phyloP scores from a whole-genome alignment of 2,329 filamentous ascomycete genomes.

The Trichoderma brevicompactum region DNA sequence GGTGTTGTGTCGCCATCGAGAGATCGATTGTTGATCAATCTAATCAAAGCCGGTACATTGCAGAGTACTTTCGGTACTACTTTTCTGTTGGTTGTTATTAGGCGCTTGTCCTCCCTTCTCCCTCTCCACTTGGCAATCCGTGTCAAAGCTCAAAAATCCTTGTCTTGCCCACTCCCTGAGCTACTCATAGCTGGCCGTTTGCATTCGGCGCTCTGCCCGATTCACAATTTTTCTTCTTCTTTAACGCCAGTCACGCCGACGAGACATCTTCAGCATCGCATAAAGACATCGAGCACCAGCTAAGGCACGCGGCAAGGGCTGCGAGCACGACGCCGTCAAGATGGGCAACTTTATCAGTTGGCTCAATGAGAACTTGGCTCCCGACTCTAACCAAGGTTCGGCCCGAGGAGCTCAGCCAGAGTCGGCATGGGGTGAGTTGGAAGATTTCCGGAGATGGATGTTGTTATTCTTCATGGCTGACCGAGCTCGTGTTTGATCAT shows the following conservation, averaged over 20 bases:
- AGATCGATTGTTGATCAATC: conserved; percentile 28
- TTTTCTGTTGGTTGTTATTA: conserved; percentile 4
- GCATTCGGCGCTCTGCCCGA: not conserved
- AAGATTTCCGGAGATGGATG: not conserved
- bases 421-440: conserved; percentile 44
- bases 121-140: conserved; percentile 1
- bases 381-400: conserved; percentile 35
- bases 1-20: conserved; percentile 13
- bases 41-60: not conserved
- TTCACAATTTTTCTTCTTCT: not conserved
- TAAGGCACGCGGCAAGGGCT: conserved; percentile 21
- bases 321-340: conserved; percentile 34
- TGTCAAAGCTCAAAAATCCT: conserved; percentile 15
- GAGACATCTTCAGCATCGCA: not conserved
- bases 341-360: conserved; percentile 48
- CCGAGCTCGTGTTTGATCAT: not conserved
- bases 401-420: conserved; percentile 36
- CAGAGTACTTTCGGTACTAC: not conserved
- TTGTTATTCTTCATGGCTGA: not conserved
- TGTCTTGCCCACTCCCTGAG: not conserved
- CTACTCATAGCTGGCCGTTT: conserved; percentile 2
- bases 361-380: conserved; percentile 42
- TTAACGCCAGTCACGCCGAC: not conserved
- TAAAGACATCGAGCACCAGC: not conserved
- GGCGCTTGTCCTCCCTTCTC: not conserved